Conservation (phyloP, 257 asterid species). For the Gentiana dahurica region DNA sequence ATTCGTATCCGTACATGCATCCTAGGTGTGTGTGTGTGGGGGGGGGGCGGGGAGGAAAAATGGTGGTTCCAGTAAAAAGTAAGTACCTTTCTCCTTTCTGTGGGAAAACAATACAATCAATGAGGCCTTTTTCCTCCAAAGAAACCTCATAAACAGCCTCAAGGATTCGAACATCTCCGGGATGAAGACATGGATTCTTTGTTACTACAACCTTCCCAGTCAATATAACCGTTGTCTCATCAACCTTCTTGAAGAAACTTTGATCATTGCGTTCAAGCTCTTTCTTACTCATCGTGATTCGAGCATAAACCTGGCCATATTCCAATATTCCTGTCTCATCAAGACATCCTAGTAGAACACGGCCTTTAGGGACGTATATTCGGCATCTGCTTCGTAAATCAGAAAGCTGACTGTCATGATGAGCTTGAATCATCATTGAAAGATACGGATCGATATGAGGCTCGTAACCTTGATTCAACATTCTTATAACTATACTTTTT, state of each 20-base stretch:
- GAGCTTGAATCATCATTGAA: conserved; percentile 56
- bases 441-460: conserved; percentile 75
- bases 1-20: too few relatives aligned
- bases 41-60: too few relatives aligned
- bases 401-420: conserved; percentile 61
- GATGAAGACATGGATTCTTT: conserved; percentile 94
- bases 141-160: conserved; percentile 66
- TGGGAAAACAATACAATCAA: conserved; percentile 83
- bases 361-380: conserved; percentile 74
- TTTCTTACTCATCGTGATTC: conserved; percentile 48
- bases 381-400: conserved; percentile 75
- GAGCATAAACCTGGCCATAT: conserved; percentile 76
- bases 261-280: conserved; percentile 40
- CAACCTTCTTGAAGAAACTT: conserved; percentile 38
- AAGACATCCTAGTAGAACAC: conserved; percentile 67
- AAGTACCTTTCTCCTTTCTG: conserved; percentile 82
- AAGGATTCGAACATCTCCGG: conserved; percentile 87
- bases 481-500: conserved; percentile 42
- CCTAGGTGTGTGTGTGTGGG: too few relatives aligned
- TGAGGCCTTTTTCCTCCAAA: conserved; percentile 41
- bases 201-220: conserved; percentile 81
- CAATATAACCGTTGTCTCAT: conserved; percentile 46
- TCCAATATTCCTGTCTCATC: conserved; percentile 70
- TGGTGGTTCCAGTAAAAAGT: neutral
- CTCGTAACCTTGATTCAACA: conserved; percentile 61